Conservation (phyloP, 176 grass and related monocot genomes). For the Neostapfia colusana region DNA sequence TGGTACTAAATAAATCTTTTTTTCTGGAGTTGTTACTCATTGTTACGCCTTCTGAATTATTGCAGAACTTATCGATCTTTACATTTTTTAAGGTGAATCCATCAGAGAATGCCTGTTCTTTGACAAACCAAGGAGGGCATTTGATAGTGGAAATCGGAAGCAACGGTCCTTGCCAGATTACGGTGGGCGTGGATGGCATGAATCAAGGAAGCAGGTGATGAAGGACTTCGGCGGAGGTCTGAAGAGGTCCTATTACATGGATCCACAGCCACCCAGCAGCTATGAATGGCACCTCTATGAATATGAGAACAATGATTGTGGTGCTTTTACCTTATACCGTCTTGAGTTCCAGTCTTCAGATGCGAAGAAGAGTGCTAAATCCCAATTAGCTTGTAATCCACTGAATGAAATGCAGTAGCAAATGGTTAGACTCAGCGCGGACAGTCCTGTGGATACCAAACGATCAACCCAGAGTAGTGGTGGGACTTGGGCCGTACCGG, state of each 20-base stretch:
- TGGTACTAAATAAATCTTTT: conserved; percentile 14
- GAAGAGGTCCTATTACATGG: conserved; percentile 97
- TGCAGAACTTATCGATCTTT: conserved; percentile 86
- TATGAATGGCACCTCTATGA: conserved; percentile 94
- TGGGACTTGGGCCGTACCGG: no score
- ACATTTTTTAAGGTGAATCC: conserved; percentile 86
- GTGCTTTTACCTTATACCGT: conserved; percentile 72
- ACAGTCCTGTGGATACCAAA: conserved; percentile 60
- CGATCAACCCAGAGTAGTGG: conserved; percentile 34
- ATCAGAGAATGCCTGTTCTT: conserved; percentile 97
- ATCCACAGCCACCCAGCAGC: conserved; percentile 69
- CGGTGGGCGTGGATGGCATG: conserved; percentile 82
- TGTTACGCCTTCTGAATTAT: conserved; percentile 34
- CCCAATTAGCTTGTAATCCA: conserved; percentile 45
- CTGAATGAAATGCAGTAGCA: conserved; percentile 71
- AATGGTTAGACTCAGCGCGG: conserved; percentile 61
- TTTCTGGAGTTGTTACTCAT: conserved; percentile 19
- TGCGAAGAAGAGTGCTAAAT: conserved; percentile 79
- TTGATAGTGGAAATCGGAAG: conserved; percentile 88
- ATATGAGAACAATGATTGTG: conserved; percentile 85
- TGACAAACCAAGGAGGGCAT: conserved; percentile 90
- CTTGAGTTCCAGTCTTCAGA: conserved; percentile 85
- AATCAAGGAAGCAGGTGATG: conserved; percentile 92
- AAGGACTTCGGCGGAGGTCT: conserved; percentile 82
- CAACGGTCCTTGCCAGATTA: conserved; percentile 91